Evolutionary conservation across 2,329 filamentous ascomycete genomes (phyloP), one percentile per base, ranked within the genome.

Genomic region (Penicillium sp.): DNA sequence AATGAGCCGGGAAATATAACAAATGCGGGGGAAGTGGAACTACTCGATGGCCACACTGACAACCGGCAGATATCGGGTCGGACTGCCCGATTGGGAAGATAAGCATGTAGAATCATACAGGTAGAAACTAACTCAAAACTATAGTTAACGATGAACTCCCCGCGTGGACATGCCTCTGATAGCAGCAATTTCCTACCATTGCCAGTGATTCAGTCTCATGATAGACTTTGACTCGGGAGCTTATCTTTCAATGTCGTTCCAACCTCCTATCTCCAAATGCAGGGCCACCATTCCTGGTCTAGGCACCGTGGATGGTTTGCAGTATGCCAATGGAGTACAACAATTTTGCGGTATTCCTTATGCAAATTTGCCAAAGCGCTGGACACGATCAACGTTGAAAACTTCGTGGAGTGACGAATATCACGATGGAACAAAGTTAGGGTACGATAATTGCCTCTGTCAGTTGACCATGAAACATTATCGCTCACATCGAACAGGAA

Each of bases 291-390:
- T 71, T 19, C 63, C 63, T 1, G 56, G 60, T 1, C 59, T 72
- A 6, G 69, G 69, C 0, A 65, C 40, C 1, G 25, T 72, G 6
- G 61, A 71, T 8, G 70, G 70, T 13, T 51, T 65, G 4, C 55
- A 69, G 42, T 70, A 66, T 55, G 52, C 57, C 33, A 69, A 68
- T 52, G 67, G 67, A 0, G 64, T 70, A 1, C 68, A 70, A 37
- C 70, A 71, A 52, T 72, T 65, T 22, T 70, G 68, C 25, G 67
- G 69, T 1, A 71, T 72, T 58, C 66, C 68, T 2, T 72, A 72
- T 45, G 68, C 65, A 1, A 22, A 42, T 40, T 59, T 72, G 5
- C 6, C 59, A 4, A 72, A 72, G 54, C 66, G 68, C 8, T 71
- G 67, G 67, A 66, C 70, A 13, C 53, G 70, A 28, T 69, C 69